A percentile compares a stretch with the other conserved stretches of the same genome.
Conservation (phyloP, 805 yeast species). For the Barnettozyma pratensis region DNA sequence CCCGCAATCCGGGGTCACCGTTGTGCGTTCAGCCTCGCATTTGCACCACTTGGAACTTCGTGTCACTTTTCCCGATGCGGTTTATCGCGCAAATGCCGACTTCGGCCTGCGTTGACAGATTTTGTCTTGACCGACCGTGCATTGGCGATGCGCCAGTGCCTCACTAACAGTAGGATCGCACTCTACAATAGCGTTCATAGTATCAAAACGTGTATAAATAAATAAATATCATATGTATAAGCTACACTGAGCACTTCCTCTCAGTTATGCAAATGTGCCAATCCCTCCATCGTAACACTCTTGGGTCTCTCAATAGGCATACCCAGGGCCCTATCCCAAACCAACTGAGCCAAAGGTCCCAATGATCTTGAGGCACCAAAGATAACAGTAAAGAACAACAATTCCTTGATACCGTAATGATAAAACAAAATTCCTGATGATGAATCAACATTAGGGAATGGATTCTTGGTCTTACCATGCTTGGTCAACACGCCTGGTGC, state of each 20-base stretch:
- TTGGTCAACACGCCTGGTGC: conserved; percentile 71
- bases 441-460: conserved; percentile 81
- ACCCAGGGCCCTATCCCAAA: conserved; percentile 74
- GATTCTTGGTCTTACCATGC: conserved; percentile 85
- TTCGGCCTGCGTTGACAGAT: too few species aligned
- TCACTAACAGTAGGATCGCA: too few species aligned
- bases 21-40: too few species aligned
- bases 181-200: too few species aligned
- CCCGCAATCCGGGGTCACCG: too few species aligned
- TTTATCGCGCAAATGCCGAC: too few species aligned
- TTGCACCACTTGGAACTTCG: too few species aligned
- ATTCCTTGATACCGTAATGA: conserved; percentile 73
- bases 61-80: too few species aligned
- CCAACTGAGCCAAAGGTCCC: conserved; percentile 74
- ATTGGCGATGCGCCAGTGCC: too few species aligned
- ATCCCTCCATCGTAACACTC: conserved; percentile 19
- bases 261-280: conserved; percentile 4
- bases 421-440: conserved; percentile 74
- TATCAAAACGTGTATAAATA: neutral
- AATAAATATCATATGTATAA: neutral
- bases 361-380: conserved; percentile 80
- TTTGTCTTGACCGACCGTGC: too few species aligned
- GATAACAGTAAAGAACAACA: conserved; percentile 71
- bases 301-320: conserved; percentile 79
- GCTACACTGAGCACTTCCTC: too few species aligned